Evolutionary conservation across 2,329 filamentous ascomycete genomes (phyloP), one percentile per base, ranked within the genome.

Genomic region (Alternaria gaisen): DNA sequence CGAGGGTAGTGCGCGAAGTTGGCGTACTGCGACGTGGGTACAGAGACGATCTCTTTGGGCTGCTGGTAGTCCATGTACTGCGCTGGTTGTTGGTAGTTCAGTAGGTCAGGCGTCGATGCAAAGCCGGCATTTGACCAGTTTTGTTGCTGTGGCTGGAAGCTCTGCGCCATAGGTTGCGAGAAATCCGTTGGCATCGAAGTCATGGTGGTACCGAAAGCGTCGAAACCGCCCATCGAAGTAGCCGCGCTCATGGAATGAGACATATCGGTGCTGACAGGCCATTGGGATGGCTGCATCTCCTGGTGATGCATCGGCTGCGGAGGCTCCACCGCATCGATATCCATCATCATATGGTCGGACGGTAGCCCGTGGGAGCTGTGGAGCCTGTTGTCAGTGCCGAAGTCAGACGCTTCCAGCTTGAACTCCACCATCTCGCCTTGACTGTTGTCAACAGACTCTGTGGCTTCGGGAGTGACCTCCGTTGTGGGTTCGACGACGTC

Each of bases 51-150:
- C 50, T 77, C 72, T 42, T 75, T 73, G 9, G 73, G 70, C 28
- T 66, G 58, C 38, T 63, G 60, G 42, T 77, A 78, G 60, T 70
- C 71, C 67, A 77, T 75, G 54, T 73, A 77, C 24, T 67, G 56
- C 7, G 64, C 64, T 22, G 67, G 69, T 44, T 74, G 73, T 26
- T 77, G 75, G 57, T 75, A 77, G 57, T 60, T 69, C 38, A 78
- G 70, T 1, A 78, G 67, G 38, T 78, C 75, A 0, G 73, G 73
- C 0, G 74, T 78, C 26, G 75, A 73, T 2, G 72, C 71, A 40
- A 77, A 78, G n/a, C 74, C 74, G n/a, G 75, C 65, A 50, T 70
- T 75, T 20, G 76, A 64, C 76, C 76, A 78, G 10, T 64, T 61
- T 46, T 71, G 72, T 56, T 69, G 67, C 57, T 72, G 68, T 58